Base-by-base conservation (phyloP, 257 asterid species). In the Nemophila menziesii region DNA sequence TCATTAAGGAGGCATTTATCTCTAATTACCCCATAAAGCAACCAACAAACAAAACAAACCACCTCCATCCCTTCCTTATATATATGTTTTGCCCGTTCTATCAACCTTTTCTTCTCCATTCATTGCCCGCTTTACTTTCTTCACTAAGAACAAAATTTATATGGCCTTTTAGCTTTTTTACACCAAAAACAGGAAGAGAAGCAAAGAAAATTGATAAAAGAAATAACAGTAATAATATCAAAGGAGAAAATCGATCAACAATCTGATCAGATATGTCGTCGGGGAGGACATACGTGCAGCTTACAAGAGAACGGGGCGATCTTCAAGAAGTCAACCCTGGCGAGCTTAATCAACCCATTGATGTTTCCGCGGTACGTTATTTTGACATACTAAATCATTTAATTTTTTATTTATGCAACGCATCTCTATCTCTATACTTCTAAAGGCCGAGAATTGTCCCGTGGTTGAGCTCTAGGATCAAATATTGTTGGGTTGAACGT, bases 281-380 rank as follows among this genome's bases (percentile, higher is more conserved):
- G 44, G 63, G 73, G 14, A 40, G 19, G 26, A 36, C 80, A 19
- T 84, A 84, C 45, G 93, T 84, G 45, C 73, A 73, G 67, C 64
- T 80, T 56, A 62, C 69, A 3, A 80, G 70, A 64, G 83, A 75
- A 14, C 86, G 74, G 33, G 67, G 19, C 33, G 24, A 72, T 4
- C 51, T 69, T 48, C 71, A 72, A 53, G 60, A 70, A 38, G 69
- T 84, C 56, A 77, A 69, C 22, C 95, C 93, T 6, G 93, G 95
- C 18, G 95, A 84, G 61, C 75, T 84, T 22, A 84, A 84, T 22
- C 78, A 77, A 44, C 71, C 95, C 38, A 72, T 84, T 47, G 86
- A 84, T 60, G 58, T 84, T 19, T 72, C 58, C 9, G 62, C 60
- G 81, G 95, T 84, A 6, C 26, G 5, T 20, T 1, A 0, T 15